Conservation (phyloP, 768 basidiomycete species). For the Boletus edulis region DNA sequence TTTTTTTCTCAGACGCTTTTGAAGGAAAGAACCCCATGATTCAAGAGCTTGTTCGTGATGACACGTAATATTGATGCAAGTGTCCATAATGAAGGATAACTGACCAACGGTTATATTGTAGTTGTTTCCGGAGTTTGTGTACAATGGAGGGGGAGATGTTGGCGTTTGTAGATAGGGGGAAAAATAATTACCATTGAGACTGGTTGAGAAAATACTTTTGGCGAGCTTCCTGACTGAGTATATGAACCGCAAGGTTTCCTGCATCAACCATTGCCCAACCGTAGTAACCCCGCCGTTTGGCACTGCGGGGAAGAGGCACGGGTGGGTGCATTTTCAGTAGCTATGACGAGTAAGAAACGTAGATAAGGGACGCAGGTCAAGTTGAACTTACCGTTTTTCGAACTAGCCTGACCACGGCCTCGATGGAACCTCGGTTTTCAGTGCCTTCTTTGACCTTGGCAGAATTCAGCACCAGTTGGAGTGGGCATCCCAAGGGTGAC, state of each 20-base stretch:
- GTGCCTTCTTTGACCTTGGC: constrained; percentile 79
- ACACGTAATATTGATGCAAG: too few relatives aligned
- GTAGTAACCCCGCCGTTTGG: constrained; percentile 56
- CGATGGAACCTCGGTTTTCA: constrained; percentile 74
- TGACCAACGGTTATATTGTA: too few relatives aligned
- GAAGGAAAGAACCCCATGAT: too few relatives aligned
- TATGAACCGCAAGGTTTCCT: constrained; percentile 76
- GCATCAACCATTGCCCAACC: constrained; percentile 87
- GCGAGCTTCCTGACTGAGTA: constrained; percentile 63
- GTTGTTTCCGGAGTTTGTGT: too few relatives aligned
- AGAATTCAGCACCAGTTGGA: neutral
- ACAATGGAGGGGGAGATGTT: too few relatives aligned
- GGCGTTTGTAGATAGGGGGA: too few relatives aligned
- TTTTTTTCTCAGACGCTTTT: too few relatives aligned
- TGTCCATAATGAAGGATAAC: too few relatives aligned
- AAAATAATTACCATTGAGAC: constrained; percentile 26
- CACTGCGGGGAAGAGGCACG: constrained; percentile 59
- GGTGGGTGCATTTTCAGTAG: constrained; percentile 58
- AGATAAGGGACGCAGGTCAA: neutral
- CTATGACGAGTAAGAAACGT: constrained; percentile 35
- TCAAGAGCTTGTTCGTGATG: too few relatives aligned
- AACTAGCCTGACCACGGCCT: constrained; percentile 66
- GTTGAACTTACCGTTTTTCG: constrained; percentile 60
- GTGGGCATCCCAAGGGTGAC: neutral
- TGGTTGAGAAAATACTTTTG: constrained; percentile 59